phyloP scores from a whole-genome alignment of 495 filamentous ascomycete species.

The Neurospora sp. region DNA sequence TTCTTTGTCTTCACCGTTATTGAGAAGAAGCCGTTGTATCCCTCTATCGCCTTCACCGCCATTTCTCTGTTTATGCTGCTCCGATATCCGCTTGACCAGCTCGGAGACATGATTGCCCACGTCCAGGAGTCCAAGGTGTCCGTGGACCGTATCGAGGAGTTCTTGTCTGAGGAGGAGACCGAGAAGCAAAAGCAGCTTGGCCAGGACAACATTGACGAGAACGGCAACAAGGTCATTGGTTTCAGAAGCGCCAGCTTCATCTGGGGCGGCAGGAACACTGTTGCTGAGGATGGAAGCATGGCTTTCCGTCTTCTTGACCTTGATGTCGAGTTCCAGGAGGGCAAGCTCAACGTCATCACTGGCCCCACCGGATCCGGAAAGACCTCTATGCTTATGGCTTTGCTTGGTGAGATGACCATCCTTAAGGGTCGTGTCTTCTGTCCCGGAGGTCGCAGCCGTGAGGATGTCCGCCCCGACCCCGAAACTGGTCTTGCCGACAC shows the following conservation, averaged over 20 bases:
- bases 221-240: slow-evolving; percentile 60
- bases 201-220: slow-evolving; percentile 48
- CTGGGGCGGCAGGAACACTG: slow-evolving; percentile 69
- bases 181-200: slow-evolving; percentile 88
- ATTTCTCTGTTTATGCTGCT: slow-evolving; percentile 95
- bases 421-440: slow-evolving; percentile 72
- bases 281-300: slow-evolving; percentile 46
- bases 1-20: slow-evolving; percentile 90
- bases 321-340: slow-evolving; percentile 65
- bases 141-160: slow-evolving; percentile 92
- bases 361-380: slow-evolving; percentile 93
- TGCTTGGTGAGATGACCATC: slow-evolving; percentile 93
- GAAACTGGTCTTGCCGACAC: slow-evolving; percentile 83
- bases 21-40: slow-evolving; percentile 80
- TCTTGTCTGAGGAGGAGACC: slow-evolving; percentile 88
- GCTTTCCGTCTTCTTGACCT: slow-evolving; percentile 79
- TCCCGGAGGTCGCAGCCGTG: slow-evolving; percentile 71
- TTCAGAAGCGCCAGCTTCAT: slow-evolving; percentile 77
- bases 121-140: slow-evolving; percentile 97
- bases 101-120: slow-evolving; percentile 98
- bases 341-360: slow-evolving; percentile 79
- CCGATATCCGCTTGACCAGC: slow-evolving; percentile 85
- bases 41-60: slow-evolving; percentile 92
- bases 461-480: slow-evolving; percentile 71
- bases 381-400: slow-evolving; percentile 88